These are phyloP conservation scores for Spongiforma sp. DNA, from an alignment of 1,284 basidiomycete species.

Conservation along the genomic window DNA sequence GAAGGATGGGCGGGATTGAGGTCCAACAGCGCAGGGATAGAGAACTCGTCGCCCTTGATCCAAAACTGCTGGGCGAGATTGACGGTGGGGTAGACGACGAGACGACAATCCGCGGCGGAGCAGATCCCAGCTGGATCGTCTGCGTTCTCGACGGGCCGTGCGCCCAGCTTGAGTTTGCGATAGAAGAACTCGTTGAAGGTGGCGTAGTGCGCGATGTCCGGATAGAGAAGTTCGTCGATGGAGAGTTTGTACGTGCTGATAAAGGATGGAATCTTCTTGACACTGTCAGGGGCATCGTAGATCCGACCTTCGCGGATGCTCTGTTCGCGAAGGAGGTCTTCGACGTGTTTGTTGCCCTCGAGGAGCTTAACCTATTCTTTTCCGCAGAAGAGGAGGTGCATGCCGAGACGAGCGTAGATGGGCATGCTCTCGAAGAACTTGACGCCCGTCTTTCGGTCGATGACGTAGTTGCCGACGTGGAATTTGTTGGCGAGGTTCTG, in stretches of 20 bases:
- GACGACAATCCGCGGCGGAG: constrained; percentile 76
- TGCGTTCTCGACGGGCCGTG: constrained; percentile 68
- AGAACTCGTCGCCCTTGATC: constrained; percentile 82
- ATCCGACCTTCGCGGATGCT: constrained; percentile 68
- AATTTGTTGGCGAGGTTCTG: constrained; percentile 56
- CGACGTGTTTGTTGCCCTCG: constrained; percentile 53
- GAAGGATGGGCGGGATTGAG: constrained; percentile 43
- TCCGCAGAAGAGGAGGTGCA: constrained; percentile 81
- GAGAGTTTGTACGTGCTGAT: constrained; percentile 74
- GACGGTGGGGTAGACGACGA: constrained; percentile 70
- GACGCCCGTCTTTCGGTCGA: constrained; percentile 61
- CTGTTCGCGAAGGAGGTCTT: constrained; percentile 66
- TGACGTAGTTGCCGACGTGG: constrained; percentile 72
- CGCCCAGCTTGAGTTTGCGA: constrained; percentile 65
- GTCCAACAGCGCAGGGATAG: constrained; percentile 63
- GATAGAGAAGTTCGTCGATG: constrained; percentile 66
- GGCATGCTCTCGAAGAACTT: constrained; percentile 84
- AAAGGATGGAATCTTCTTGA: constrained; percentile 71
- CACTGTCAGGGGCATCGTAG: constrained; percentile 59
- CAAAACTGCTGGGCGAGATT: constrained; percentile 71
- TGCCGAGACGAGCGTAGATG: constrained; percentile 71
- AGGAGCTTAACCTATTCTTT: constrained; percentile 58
- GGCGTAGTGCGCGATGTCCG: constrained; percentile 65
- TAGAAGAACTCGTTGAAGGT: constrained; percentile 88
- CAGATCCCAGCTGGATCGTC: constrained; percentile 61